Base-by-base conservation (phyloP, 2,329 filamentous ascomycete species). In the Phoma herbarum region DNA sequence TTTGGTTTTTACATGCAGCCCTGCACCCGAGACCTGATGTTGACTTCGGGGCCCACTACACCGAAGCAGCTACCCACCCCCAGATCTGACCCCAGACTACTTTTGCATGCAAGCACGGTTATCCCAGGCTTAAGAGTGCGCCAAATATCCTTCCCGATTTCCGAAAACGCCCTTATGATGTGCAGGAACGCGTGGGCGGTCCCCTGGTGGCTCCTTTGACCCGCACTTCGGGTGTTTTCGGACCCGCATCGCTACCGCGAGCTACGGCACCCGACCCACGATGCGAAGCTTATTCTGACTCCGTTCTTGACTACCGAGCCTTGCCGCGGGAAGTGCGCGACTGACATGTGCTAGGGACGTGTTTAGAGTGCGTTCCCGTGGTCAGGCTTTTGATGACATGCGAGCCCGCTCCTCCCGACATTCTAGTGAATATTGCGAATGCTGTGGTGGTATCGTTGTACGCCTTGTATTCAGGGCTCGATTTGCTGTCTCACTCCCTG, bases 211-310 rank as follows among this genome's bases (percentile, higher is more conserved):
- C 37, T 43, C 31, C 41, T 33, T 51, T 48, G 56, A 58, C 56
- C 56, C 56, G 56, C 56, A 37, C 29, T 25, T 59, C 56, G 56
- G 56, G 56, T 50, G 50, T 33, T 59, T 41, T 54, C 56, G 56
- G 56, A 46, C 45, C 45, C 52, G 52, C 45, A 22, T 33, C 44
- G 18, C n/a, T n/a, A n/a, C n/a, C n/a, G n/a, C n/a, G n/a, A n/a
- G 31, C 37, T 44, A 18, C 49, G 35, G 55, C 55, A 39, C 29
- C 29, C 28, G 35, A 29, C 49, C 37, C 39, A 53, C 50, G 56
- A 39, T 45, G 33, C 18, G 48, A 59, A 59, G 50, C 56, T 59
- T 59, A 8, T 54, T 59, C 18, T 59, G 45, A 54, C 56, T 31
- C n/a, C 35, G 25, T 16, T 16, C 7, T 16, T 14, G 20, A 5